These are phyloP conservation scores for Rhizophora mangle DNA, from an alignment of 345 rosid genomes.

Conservation along the genomic window DNA sequence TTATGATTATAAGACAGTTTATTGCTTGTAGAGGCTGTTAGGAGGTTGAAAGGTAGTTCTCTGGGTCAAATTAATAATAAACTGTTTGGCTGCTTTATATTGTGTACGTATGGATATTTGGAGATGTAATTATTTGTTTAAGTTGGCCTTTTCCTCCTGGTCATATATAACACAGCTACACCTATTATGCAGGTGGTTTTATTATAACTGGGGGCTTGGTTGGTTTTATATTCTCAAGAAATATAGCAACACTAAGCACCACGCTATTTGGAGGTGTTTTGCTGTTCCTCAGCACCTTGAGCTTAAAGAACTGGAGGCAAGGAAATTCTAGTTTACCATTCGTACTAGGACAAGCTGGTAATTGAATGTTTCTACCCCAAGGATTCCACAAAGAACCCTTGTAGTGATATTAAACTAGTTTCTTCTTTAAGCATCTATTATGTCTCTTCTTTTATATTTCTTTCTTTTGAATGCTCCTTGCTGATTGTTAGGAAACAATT, in stretches of 20 bases:
- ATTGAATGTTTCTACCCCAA: neutral
- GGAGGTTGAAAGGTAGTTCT: too few relatives aligned
- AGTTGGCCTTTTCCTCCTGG: neutral
- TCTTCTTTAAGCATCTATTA: neutral
- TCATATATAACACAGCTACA: neutral
- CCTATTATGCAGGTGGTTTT: constrained; percentile 52
- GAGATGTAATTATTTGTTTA: too few relatives aligned
- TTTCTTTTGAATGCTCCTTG: neutral
- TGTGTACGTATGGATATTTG: too few relatives aligned
- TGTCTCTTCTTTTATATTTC: neutral
- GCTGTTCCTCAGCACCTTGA: constrained; percentile 75
- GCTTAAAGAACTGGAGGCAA: constrained; percentile 82
- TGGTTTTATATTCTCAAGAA: constrained; percentile 71
- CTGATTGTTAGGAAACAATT: neutral
- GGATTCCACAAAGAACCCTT: too few relatives aligned
- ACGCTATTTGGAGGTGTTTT: constrained; percentile 73
- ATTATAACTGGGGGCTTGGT: constrained; percentile 65
- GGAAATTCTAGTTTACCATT: constrained; percentile 89
- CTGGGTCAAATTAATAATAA: too few relatives aligned
- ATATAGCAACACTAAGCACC: constrained; percentile 45
- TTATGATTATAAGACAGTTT: too few relatives aligned
- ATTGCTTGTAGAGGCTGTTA: too few relatives aligned
- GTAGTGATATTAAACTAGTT: neutral
- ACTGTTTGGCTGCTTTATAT: too few relatives aligned
- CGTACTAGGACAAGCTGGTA: constrained; percentile 94